Conservation (phyloP, 805 yeast species). For the Hanseniaspora hatyaiensis region DNA sequence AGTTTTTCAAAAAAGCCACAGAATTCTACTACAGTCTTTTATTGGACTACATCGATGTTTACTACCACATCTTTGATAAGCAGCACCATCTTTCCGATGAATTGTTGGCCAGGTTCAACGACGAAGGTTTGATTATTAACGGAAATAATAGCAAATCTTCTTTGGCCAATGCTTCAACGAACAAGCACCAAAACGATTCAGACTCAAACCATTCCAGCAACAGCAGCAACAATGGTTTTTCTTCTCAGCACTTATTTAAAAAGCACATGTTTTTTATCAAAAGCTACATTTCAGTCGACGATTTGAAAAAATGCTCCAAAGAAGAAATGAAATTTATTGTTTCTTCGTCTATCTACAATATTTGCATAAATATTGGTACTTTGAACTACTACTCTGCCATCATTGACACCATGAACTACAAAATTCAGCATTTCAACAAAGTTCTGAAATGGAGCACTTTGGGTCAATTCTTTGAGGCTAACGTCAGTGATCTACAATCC, state of each 20-base stretch:
- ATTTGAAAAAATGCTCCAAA: slow-evolving; percentile 17
- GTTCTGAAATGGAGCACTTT: slow-evolving; percentile 39
- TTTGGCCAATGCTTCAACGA: neutral
- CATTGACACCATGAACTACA: slow-evolving; percentile 30
- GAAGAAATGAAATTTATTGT: slow-evolving; percentile 14
- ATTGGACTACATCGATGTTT: slow-evolving; percentile 8
- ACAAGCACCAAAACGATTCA: neutral
- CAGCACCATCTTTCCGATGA: slow-evolving; percentile 6
- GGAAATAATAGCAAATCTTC: neutral
- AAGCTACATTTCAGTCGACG: slow-evolving; percentile 16
- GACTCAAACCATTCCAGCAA: neutral
- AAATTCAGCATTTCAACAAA: slow-evolving; percentile 35
- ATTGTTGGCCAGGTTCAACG: slow-evolving; percentile 8
- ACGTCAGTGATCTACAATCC: slow-evolving; percentile 23
- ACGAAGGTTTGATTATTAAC: slow-evolving; percentile 11
- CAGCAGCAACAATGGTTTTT: neutral
- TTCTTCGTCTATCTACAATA: slow-evolving; percentile 22
- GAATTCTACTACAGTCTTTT: slow-evolving; percentile 35
- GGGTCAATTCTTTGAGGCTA: slow-evolving; percentile 35
- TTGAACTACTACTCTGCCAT: slow-evolving; percentile 45
- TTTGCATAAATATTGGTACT: slow-evolving; percentile 47
- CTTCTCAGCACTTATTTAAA: slow-evolving; percentile 8
- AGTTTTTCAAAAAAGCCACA: slow-evolving; percentile 37
- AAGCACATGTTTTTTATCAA: slow-evolving; percentile 7
- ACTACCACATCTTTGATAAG: slow-evolving; percentile 6